A percentile compares a stretch with the other conserved stretches of the same genome.
Conservation (phyloP, 495 filamentous ascomycete genomes). For the Aspergillus affinis region DNA sequence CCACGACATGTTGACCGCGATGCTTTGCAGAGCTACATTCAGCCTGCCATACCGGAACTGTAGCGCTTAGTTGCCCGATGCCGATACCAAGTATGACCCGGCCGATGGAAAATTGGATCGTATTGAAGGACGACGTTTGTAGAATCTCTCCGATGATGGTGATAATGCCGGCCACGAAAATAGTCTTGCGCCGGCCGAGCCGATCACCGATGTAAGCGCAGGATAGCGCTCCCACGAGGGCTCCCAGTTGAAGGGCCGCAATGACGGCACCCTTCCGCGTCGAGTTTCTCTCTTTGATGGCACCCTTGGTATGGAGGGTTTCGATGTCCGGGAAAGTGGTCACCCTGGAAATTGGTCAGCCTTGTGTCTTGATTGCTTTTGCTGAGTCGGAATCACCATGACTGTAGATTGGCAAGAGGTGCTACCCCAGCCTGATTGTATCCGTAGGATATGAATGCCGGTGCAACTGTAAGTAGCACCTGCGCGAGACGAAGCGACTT, state of each 20-base stretch:
- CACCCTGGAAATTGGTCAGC: constrained; percentile 18
- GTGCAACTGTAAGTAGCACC: constrained; percentile 36
- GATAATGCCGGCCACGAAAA: constrained; percentile 49
- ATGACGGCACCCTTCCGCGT: constrained; percentile 41
- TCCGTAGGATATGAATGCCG: constrained; percentile 36
- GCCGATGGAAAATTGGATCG: constrained; percentile 39
- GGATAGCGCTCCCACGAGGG: constrained; percentile 41
- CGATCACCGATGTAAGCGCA: constrained; percentile 44
- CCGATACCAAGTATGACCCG: constrained; percentile 58
- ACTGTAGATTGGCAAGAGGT: constrained; percentile 26
- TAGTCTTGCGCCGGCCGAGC: constrained; percentile 53
- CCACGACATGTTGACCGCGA: constrained; percentile 37
- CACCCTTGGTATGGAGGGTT: constrained; percentile 31
- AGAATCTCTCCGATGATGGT: constrained; percentile 50
- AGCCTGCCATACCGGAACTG: constrained; percentile 58
- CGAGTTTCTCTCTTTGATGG: constrained; percentile 24
- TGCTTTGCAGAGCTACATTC: constrained; percentile 42
- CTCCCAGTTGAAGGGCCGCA: constrained; percentile 45
- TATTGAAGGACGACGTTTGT: constrained; percentile 43
- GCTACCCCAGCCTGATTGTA: constrained; percentile 36
- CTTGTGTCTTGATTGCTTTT: no score
- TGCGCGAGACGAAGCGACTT: constrained; percentile 24
- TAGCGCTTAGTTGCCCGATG: constrained; percentile 57
- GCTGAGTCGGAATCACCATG: no score
- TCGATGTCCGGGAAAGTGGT: constrained; percentile 35